Evolutionary conservation across 257 asterid species (phyloP), one percentile per base, ranked within the genome.

Genomic region (Echites panduratus): DNA sequence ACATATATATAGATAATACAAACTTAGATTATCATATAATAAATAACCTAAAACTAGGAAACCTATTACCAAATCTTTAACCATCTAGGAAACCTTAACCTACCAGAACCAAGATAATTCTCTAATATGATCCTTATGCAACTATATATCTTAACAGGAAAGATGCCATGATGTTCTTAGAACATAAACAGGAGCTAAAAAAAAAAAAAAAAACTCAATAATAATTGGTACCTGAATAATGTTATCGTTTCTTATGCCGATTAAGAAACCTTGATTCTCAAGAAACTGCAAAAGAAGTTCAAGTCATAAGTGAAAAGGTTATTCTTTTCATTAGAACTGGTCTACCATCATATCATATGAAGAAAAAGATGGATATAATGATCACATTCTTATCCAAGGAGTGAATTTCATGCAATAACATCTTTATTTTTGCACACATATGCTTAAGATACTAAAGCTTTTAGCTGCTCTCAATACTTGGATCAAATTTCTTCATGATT

Each of bases 211-310:
- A 77, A 76, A 74, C 53, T 54, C 48, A 61, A 48, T 72, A 45
- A 75, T 5, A 54, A 67, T 26, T 32, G 38, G 24, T 69, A 90
- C 98, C 98, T 93, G 91, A 81, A 93, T 86, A 81, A 84, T 84
- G 82, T 93, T 82, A 79, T 86, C 91, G 83, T 79, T 89, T 76
- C 91, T 89, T 63, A 93, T 81, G 89, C 97, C 83, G 81, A 93
- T 84, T 78, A 93, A 79, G 74, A 82, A 79, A 54, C 96, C 97
- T 78, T 90, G 93, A 79, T 90, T 93, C 82, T 87, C 95, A 83
- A 93, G 85, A 79, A 93, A 93, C 98, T 93, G 96, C 84, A 72
- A 73, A 73, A 76, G 26, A 80, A 76, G 52, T 20, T 5, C 35
- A 38, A 47, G 4, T 2, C 7, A 3, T 29, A 72, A 73, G 62